phyloP scores from a whole-genome alignment of 139 green algal genomes.

The Chlorella sp. region DNA sequence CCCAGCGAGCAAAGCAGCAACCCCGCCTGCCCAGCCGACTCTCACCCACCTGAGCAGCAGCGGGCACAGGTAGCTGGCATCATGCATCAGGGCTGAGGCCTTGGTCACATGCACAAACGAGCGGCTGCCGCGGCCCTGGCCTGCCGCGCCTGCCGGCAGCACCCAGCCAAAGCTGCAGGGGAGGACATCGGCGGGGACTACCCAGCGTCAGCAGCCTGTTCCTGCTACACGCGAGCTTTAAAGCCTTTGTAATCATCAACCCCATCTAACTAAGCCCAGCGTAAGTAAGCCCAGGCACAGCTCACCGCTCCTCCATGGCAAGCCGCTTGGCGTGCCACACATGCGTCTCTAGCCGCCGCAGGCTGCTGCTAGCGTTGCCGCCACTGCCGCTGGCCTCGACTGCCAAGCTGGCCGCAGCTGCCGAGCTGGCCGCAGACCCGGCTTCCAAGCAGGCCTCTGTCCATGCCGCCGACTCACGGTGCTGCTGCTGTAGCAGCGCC shows the following conservation, averaged over 20 bases:
- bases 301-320: slow-evolving; percentile 45
- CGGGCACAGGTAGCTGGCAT: slow-evolving; percentile 73
- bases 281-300: no score
- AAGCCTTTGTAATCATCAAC: no score
- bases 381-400: not conserved
- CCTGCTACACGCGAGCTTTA: no score
- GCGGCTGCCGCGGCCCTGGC: slow-evolving; percentile 64
- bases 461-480: slow-evolving; percentile 17
- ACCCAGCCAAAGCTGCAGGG: slow-evolving; percentile 62
- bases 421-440: not conserved
- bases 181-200: no score
- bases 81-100: slow-evolving; percentile 56
- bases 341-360: slow-evolving; percentile 66
- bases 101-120: slow-evolving; percentile 53
- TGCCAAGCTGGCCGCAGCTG: not conserved
- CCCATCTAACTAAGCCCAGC: no score
- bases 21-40: no score
- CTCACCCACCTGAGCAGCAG: slow-evolving; percentile 51
- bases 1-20: not conserved
- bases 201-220: no score
- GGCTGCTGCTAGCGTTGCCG: not conserved
- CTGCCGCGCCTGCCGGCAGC: slow-evolving; percentile 53
- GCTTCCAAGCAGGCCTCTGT: slow-evolving; percentile 22
- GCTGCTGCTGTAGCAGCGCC: slow-evolving; percentile 44
- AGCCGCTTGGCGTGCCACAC: slow-evolving; percentile 77